Evolutionary conservation across 2,329 filamentous ascomycete genomes (phyloP).

Genomic region (Fusarium staphyleae): DNA sequence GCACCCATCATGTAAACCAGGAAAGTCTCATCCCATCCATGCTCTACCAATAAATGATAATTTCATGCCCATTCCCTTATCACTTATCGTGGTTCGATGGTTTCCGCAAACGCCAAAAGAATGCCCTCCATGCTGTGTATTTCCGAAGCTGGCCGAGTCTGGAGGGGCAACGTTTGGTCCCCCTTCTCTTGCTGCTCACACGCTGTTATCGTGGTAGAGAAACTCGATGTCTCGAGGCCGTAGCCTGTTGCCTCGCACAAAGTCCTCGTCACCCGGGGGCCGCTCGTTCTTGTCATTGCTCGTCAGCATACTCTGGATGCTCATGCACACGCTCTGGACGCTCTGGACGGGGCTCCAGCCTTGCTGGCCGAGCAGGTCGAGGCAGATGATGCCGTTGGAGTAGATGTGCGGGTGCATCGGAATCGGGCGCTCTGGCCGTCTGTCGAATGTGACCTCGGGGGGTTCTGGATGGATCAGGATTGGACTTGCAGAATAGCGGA

Average conservation of each 20-base stretch:
- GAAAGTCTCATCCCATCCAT: slow-evolving; percentile 6
- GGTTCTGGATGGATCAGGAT: slow-evolving; percentile 67
- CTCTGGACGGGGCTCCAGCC: slow-evolving; percentile 98
- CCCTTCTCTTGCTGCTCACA: slow-evolving; percentile 50
- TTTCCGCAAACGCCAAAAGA: slow-evolving; percentile 34
- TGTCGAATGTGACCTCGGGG: slow-evolving; percentile 90
- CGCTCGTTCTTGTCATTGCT: slow-evolving; percentile 92
- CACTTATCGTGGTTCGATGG: slow-evolving; percentile 13
- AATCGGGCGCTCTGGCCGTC: slow-evolving; percentile 70
- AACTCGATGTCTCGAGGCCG: slow-evolving; percentile 91
- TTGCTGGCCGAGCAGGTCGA: slow-evolving; percentile 85
- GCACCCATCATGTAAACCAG: slow-evolving; percentile 7
- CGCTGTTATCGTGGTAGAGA: slow-evolving; percentile 88
- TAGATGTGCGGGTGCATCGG: slow-evolving; percentile 98
- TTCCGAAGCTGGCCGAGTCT: slow-evolving; percentile 2
- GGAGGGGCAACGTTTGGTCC: background rate
- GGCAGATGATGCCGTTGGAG: slow-evolving; percentile 97
- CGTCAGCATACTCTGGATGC: slow-evolving; percentile 96
- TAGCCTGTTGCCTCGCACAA: slow-evolving; percentile 80
- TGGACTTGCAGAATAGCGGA: background rate
- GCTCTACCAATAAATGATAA: slow-evolving; percentile 23
- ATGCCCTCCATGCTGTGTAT: slow-evolving; percentile 26
- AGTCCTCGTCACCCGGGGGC: slow-evolving; percentile 88
- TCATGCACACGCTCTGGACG: slow-evolving; percentile 96
- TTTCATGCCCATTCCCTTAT: slow-evolving; percentile 15